Conservation (phyloP, 305 asterid species). For the Fraxinus platypoda region DNA sequence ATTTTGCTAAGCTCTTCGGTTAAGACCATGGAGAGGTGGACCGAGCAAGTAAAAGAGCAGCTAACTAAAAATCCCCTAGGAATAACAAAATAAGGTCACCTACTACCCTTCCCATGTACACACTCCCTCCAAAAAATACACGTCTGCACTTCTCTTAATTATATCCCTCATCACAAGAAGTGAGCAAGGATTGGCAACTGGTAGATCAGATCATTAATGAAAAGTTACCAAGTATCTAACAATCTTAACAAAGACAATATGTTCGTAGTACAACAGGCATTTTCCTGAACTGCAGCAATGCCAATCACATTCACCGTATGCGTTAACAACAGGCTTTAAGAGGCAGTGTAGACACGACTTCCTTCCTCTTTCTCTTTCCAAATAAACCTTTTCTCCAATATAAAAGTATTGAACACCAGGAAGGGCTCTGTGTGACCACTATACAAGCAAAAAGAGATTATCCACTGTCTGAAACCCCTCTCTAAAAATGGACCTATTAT, state of each 20-base stretch:
- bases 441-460: conserved; percentile 3
- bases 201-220: background rate
- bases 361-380: background rate
- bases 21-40: background rate
- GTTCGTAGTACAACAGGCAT: background rate
- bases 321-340: background rate
- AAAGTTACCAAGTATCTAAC: background rate
- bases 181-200: background rate
- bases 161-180: background rate
- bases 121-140: background rate
- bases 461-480: background rate
- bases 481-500: background rate
- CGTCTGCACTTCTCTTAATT: background rate
- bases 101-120: background rate
- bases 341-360: background rate
- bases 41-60: background rate
- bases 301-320: background rate
- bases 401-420: background rate
- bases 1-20: background rate
- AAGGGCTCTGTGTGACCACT: background rate
- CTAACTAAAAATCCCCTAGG: background rate
- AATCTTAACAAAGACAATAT: background rate
- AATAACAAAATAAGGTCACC: background rate
- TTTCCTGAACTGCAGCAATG: background rate
- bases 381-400: background rate